phyloP scores from a whole-genome alignment of 192 early-diverging fungal genomes.

The Podila horticola region DNA sequence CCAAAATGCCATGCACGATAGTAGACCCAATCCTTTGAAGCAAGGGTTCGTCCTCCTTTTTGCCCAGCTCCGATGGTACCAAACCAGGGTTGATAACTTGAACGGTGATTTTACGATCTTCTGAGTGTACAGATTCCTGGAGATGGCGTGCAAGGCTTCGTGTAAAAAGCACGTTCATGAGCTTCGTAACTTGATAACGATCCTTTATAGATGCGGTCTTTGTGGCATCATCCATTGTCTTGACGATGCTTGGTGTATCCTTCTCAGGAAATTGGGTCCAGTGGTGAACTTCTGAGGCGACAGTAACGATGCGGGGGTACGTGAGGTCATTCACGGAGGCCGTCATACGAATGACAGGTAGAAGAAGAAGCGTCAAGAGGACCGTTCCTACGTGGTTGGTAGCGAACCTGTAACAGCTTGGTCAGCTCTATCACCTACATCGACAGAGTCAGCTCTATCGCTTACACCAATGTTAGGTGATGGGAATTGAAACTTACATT shows the following conservation, averaged over 20 bases:
- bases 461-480: not conserved
- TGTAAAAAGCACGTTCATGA: slow-evolving; percentile 32
- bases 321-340: slow-evolving; percentile 1
- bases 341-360: slow-evolving; percentile 22
- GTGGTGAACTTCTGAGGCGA: slow-evolving; percentile 40
- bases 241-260: slow-evolving; percentile 14
- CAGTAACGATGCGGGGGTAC: slow-evolving; percentile 23
- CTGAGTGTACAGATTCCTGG: not conserved
- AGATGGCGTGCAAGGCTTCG: slow-evolving; percentile 17
- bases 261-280: slow-evolving; percentile 9
- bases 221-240: slow-evolving; percentile 12
- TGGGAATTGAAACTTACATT: slow-evolving; percentile 17
- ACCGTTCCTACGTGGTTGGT: slow-evolving; percentile 31
- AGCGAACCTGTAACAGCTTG: slow-evolving; percentile 5
- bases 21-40: not conserved
- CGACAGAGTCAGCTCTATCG: not conserved
- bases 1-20: too few species aligned
- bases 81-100: slow-evolving; percentile 18
- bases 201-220: not conserved
- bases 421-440: not conserved
- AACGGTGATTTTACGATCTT: slow-evolving; percentile 30
- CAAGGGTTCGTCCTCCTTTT: not conserved
- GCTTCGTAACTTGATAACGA: slow-evolving; percentile 20
- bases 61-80: slow-evolving; percentile 1
- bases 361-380: slow-evolving; percentile 21